A percentile compares a stretch with the other conserved stretches of the same genome.
Conservation (phyloP, 2,329 filamentous ascomycete species). For the Colletotrichum agaves region DNA sequence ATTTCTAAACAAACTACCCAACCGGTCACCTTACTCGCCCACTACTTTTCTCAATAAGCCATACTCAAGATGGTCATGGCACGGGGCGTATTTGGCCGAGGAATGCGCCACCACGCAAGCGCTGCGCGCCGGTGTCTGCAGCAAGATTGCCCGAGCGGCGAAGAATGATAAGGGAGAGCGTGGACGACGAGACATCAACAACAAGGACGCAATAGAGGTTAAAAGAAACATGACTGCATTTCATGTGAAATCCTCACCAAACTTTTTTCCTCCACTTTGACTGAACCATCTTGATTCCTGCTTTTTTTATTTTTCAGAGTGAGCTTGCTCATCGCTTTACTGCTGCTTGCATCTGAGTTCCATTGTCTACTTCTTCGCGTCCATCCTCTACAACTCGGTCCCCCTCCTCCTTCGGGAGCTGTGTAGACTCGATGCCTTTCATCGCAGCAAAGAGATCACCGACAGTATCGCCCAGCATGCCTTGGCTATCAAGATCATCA, state of each 20-base stretch:
- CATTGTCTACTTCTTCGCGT: background rate
- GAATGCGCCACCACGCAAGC: conserved; percentile 37
- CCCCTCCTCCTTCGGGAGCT: background rate
- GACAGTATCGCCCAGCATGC: conserved; percentile 27
- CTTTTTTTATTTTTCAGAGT: background rate
- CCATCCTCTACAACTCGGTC: background rate
- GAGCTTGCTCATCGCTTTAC: background rate
- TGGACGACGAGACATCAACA: conserved; percentile 35
- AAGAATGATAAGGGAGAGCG: conserved; percentile 37
- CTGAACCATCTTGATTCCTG: conserved; percentile 6
- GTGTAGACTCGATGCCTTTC: conserved; percentile 30
- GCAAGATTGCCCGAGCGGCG: conserved; percentile 37
- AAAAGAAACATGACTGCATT: conserved; percentile 21
- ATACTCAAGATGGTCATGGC: conserved; percentile 32
- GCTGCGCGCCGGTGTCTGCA: conserved; percentile 35
- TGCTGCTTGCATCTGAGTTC: background rate
- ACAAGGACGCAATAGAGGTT: conserved; percentile 30
- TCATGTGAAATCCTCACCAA: conserved; percentile 26
- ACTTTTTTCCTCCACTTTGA: background rate
- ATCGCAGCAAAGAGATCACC: conserved; percentile 34
- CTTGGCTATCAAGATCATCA: conserved; percentile 35
- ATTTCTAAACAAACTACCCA: conserved; percentile 29
- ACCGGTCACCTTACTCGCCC: background rate
- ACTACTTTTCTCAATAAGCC: conserved; percentile 15
- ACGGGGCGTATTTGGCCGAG: conserved; percentile 32